Percentiles rank a stretch among this genome's conserved stretches.
phyloP scores from a whole-genome alignment of 768 basidiomycete genomes.

The Pisolithus tinctorius region DNA sequence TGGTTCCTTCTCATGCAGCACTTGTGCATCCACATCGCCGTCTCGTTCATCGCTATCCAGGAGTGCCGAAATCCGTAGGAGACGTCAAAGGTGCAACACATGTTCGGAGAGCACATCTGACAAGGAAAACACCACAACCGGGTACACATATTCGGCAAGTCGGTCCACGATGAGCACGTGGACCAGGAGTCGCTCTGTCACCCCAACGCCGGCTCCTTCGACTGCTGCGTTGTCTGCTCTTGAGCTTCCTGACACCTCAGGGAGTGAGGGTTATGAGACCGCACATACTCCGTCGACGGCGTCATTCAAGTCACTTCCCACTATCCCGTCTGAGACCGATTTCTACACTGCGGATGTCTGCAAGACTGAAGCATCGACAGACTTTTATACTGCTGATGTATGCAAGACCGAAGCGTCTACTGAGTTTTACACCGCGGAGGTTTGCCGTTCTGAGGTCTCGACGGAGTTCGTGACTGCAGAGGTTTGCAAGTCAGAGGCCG shows the following conservation, averaged over 20 bases:
- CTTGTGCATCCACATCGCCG: slow-evolving; percentile 37
- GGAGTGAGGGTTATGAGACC: slow-evolving; percentile 46
- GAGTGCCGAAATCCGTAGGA: slow-evolving; percentile 50
- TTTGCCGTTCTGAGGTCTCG: slow-evolving; percentile 36
- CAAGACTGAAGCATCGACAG: slow-evolving; percentile 34
- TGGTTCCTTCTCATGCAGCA: slow-evolving; percentile 27
- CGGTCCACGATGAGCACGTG: slow-evolving; percentile 28
- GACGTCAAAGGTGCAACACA: slow-evolving; percentile 33
- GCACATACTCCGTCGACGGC: slow-evolving; percentile 37
- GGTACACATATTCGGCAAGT: slow-evolving; percentile 28
- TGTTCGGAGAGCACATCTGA: slow-evolving; percentile 42
- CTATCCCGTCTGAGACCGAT: slow-evolving; percentile 50
- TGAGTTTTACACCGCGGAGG: slow-evolving; percentile 45
- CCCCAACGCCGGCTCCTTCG: slow-evolving; percentile 28
- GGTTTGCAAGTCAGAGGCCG: slow-evolving; percentile 23
- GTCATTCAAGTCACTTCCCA: slow-evolving; percentile 53
- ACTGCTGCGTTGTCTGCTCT: slow-evolving; percentile 20
- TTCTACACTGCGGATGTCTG: slow-evolving; percentile 38
- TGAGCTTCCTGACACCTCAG: slow-evolving; percentile 29
- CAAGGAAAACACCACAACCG: slow-evolving; percentile 45
- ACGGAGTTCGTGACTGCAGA: slow-evolving; percentile 44
- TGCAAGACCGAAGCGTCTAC: slow-evolving; percentile 37
- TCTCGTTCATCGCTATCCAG: slow-evolving; percentile 48
- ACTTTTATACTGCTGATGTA: slow-evolving; percentile 44
- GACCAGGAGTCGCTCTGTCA: slow-evolving; percentile 27